Conservation (phyloP, 2,329 filamentous ascomycete species). For the Sporothrix sp. region DNA sequence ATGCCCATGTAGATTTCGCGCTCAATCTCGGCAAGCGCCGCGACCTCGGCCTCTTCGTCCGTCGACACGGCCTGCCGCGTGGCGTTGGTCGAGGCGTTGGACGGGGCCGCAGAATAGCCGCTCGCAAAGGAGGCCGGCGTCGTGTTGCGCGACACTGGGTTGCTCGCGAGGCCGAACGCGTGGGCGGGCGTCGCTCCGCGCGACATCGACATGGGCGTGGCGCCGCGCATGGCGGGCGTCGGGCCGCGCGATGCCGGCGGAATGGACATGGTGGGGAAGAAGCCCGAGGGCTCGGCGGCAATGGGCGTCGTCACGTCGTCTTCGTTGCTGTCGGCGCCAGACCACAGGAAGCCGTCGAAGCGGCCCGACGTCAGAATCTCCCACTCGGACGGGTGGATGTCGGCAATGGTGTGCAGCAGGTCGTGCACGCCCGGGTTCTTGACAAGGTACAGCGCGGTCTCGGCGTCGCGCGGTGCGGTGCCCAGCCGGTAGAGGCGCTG, state of each 20-base stretch:
- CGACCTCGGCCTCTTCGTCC: conserved; percentile 90
- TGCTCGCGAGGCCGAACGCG: conserved; percentile 30
- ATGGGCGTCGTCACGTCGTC: conserved; percentile 24
- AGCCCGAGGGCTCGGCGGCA: conserved; percentile 28
- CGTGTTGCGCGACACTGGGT: conserved; percentile 42
- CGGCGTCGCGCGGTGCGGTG: conserved; percentile 68
- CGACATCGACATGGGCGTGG: conserved; percentile 28
- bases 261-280: conserved; percentile 2
- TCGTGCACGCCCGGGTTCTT: conserved; percentile 76
- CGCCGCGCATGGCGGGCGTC: conserved; percentile 36
- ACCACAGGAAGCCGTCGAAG: conserved; percentile 93
- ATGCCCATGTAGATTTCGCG: conserved; percentile 88
- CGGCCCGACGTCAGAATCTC: conserved; percentile 88
- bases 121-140: conserved; percentile 37
- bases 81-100: conserved; percentile 38
- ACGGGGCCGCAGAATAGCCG: conserved; percentile 32
- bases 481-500: conserved; percentile 75
- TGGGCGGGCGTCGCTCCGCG: conserved; percentile 29
- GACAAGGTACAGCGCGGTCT: conserved; percentile 76
- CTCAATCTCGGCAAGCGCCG: conserved; percentile 81
- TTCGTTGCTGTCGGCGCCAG: conserved; percentile 71
- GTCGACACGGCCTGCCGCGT: conserved; percentile 61
- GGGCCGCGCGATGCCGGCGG: conserved; percentile 35
- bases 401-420: conserved; percentile 74
- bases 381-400: conserved; percentile 90